phyloP scores from a whole-genome alignment of 192 early-diverging fungal genomes.

The Coemansia sp. region DNA sequence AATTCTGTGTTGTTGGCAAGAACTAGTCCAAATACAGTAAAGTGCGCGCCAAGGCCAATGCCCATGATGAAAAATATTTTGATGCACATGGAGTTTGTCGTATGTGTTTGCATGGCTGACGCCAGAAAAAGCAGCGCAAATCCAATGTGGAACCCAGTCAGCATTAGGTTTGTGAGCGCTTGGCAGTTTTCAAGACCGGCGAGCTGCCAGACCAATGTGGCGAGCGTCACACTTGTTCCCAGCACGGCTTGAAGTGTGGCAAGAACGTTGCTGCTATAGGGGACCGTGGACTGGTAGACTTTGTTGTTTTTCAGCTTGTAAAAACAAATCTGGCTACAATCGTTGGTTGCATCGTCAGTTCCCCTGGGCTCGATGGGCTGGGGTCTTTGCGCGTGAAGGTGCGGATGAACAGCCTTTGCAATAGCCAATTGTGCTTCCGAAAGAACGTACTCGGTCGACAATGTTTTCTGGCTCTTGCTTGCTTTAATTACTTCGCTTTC shows the following conservation, averaged over 20 bases:
- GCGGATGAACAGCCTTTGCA: slow-evolving; percentile 20
- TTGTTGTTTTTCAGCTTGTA: neutral
- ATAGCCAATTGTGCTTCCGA: slow-evolving; percentile 14
- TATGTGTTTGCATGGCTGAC: slow-evolving; percentile 31
- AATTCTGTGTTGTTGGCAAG: neutral
- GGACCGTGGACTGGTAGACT: slow-evolving; percentile 1
- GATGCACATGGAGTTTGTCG: slow-evolving; percentile 22
- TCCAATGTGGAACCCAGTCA: slow-evolving; percentile 11
- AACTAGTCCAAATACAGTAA: slow-evolving; percentile 11
- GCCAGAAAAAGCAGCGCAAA: slow-evolving; percentile 18
- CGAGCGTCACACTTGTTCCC: neutral
- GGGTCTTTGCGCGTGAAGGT: neutral
- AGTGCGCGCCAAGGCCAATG: slow-evolving; percentile 17
- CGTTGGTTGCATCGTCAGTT: neutral
- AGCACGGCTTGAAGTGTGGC: slow-evolving; percentile 10
- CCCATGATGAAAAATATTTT: slow-evolving; percentile 35
- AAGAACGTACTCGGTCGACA: neutral
- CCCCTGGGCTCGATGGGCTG: neutral
- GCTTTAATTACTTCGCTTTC: neutral
- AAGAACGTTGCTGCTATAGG: slow-evolving; percentile 21
- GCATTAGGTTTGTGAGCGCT: neutral
- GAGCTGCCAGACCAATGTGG: slow-evolving; percentile 5
- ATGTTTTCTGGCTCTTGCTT: neutral
- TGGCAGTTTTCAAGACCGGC: slow-evolving; percentile 6
- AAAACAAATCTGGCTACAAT: neutral